These are phyloP conservation scores for Chamaecyparis obtusa DNA, from an alignment of 75 land plant species.

Conservation along the genomic window DNA sequence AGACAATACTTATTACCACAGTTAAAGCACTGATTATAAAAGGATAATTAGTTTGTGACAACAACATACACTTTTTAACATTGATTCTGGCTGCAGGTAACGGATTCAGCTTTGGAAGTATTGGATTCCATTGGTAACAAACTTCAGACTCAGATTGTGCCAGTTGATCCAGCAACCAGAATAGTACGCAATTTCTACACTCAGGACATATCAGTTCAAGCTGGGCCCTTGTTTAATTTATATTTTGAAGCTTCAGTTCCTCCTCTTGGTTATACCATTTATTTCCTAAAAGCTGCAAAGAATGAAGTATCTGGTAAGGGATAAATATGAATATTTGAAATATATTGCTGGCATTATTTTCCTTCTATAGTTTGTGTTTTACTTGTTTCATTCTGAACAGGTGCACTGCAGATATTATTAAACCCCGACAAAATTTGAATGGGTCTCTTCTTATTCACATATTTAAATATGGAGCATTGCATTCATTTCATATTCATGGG, in stretches of 20 bases:
- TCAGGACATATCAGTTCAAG: neutral
- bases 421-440: neutral
- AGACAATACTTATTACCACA: neutral
- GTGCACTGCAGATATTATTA: neutral
- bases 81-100: neutral
- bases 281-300: neutral
- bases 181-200: slow-evolving; percentile 1
- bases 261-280: neutral
- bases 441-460: neutral
- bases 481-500: neutral
- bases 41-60: neutral
- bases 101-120: neutral
- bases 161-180: slow-evolving; percentile 5
- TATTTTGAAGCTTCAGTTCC: slow-evolving; percentile 4
- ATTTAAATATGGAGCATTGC: neutral
- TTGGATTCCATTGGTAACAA: neutral
- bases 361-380: neutral
- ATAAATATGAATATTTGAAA: neutral
- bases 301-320: neutral
- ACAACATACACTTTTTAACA: neutral
- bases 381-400: neutral
- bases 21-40: neutral
- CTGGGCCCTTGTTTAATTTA: neutral
- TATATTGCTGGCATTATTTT: neutral
- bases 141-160: neutral